phyloP scores from a whole-genome alignment of 2,329 filamentous ascomycete genomes.

The Aspergillus flavus region DNA sequence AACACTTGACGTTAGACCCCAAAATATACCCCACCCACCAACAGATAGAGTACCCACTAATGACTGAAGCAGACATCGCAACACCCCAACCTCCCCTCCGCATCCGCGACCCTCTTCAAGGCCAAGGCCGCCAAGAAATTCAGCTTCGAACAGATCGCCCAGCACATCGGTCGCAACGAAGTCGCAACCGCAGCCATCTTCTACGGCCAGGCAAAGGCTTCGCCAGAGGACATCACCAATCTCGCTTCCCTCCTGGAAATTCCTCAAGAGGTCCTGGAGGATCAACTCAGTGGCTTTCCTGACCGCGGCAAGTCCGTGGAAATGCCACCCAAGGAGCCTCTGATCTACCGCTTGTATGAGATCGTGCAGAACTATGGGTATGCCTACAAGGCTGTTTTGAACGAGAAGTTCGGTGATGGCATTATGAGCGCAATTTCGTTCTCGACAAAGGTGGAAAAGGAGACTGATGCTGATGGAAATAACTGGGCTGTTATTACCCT shows the following conservation, averaged over 20 bases:
- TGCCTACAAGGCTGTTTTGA: constrained; percentile 90
- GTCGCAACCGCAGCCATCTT: constrained; percentile 86
- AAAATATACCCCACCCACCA: neutral
- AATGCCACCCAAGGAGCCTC: constrained; percentile 81
- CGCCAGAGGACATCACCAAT: constrained; percentile 67
- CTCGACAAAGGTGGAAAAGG: constrained; percentile 89
- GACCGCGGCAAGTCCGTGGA: constrained; percentile 78
- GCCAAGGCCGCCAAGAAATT: constrained; percentile 77
- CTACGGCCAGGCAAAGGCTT: constrained; percentile 81
- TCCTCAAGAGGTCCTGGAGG: constrained; percentile 57
- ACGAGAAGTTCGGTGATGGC: constrained; percentile 91
- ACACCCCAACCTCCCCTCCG: constrained; percentile 66
- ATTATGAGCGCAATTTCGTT: constrained; percentile 98
- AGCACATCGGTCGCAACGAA: constrained; percentile 74
- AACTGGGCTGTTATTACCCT: constrained; percentile 84
- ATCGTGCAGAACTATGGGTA: constrained; percentile 97
- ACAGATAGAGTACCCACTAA: neutral
- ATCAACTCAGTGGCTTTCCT: constrained; percentile 71
- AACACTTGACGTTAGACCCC: constrained; percentile 44
- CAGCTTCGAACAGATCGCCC: constrained; percentile 76
- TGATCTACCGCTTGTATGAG: constrained; percentile 91
- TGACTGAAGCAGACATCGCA: constrained; percentile 28
- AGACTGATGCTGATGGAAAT: constrained; percentile 79
- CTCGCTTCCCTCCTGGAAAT: constrained; percentile 69
- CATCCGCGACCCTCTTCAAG: constrained; percentile 73